Percentiles rank a stretch among this genome's conserved stretches.
phyloP scores from a whole-genome alignment of 2,329 filamentous ascomycete genomes.

The Salinomyces thailandicus region DNA sequence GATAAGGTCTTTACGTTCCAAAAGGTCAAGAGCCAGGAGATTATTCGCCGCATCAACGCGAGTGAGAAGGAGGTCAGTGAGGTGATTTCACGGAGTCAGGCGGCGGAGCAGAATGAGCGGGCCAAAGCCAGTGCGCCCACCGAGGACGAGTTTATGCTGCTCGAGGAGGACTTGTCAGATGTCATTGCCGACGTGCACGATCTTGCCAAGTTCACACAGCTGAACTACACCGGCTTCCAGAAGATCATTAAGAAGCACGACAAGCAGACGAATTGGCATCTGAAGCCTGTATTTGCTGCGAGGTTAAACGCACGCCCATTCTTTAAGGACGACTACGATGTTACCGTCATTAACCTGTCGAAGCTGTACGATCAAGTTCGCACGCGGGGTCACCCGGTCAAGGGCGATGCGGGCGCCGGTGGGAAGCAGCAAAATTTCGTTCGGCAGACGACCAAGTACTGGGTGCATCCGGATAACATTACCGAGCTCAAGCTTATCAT shows the following conservation, averaged over 20 bases:
- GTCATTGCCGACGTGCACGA: conserved; percentile 98
- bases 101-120: conserved; percentile 34
- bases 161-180: conserved; percentile 92
- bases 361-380: conserved; percentile 91
- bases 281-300: conserved; percentile 91
- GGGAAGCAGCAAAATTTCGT: conserved; percentile 92
- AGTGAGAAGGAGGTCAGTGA: conserved; percentile 84
- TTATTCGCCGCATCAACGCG: conserved; percentile 76
- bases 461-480: conserved; percentile 97
- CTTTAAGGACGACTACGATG: conserved; percentile 98
- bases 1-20: conserved; percentile 98
- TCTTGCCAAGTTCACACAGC: conserved; percentile 91
- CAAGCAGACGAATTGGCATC: conserved; percentile 87
- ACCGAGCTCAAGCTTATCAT: conserved; percentile 97
- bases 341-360: conserved; percentile 86
- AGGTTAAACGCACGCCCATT: conserved; percentile 93
- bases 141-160: conserved; percentile 86
- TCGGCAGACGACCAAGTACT: conserved; percentile 96
- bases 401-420: conserved; percentile 83
- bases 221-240: conserved; percentile 98
- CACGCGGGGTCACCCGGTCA: conserved; percentile 82
- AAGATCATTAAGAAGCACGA: conserved; percentile 99
- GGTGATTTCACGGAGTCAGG: conserved; percentile 60
- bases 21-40: conserved; percentile 93
- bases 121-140: conserved; percentile 43